These are phyloP conservation scores for Ilyonectria robusta DNA, from an alignment of 2,329 filamentous ascomycete species.

Conservation along the genomic window DNA sequence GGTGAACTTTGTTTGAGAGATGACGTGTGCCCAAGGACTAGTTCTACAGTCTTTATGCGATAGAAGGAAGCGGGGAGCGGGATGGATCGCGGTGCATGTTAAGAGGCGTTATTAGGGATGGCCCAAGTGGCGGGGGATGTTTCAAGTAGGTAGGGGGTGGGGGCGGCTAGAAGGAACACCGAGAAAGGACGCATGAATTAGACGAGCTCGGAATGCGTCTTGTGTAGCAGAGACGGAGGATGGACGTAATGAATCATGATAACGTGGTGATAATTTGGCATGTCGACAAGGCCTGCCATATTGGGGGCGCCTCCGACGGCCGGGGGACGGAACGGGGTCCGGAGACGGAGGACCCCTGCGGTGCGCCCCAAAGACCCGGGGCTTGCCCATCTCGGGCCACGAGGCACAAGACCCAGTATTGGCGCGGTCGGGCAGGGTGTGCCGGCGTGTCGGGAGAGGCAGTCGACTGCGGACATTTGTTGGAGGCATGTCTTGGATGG, in stretches of 20 bases:
- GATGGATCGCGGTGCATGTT: constrained; percentile 4
- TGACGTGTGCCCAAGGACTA: constrained; percentile 6
- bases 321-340: constrained; percentile 21
- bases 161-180: constrained; percentile 2
- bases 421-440: constrained; percentile 34
- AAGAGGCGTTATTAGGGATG: constrained; percentile 19
- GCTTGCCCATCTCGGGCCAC: constrained; percentile 29
- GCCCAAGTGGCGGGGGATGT: constrained; percentile 15
- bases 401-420: constrained; percentile 26
- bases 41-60: not conserved
- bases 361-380: constrained; percentile 9
- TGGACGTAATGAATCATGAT: constrained; percentile 7
- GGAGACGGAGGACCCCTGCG: constrained; percentile 30
- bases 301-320: constrained; percentile 11
- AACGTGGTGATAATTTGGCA: constrained; percentile 6
- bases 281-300: constrained; percentile 17
- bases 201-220: constrained; percentile 3
- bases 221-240: not conserved
- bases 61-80: constrained; percentile 15
- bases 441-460: constrained; percentile 37
- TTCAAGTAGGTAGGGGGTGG: constrained; percentile 17
- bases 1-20: not conserved
- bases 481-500: constrained; percentile 14
- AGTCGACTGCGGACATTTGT: constrained; percentile 2
- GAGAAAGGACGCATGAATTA: constrained; percentile 17